A percentile compares a stretch with the other conserved stretches of the same genome.
phyloP scores from a whole-genome alignment of 192 early-diverging fungal species.

The Neocallimastix lanati region DNA sequence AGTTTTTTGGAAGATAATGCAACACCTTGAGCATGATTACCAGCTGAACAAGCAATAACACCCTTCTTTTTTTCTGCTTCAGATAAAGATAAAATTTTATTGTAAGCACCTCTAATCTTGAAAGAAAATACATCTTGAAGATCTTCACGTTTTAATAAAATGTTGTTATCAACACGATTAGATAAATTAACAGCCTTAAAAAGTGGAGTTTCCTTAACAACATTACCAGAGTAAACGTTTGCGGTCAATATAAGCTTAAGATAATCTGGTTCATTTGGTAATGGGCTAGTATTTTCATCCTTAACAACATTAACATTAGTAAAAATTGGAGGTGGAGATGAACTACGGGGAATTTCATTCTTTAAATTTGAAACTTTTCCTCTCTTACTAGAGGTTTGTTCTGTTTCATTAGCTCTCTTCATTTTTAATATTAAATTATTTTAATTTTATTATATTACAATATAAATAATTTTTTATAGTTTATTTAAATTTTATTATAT shows the following conservation, averaged over 20 bases:
- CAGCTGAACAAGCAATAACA: conserved; percentile 89
- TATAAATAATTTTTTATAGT: no score
- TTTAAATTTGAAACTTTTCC: background rate
- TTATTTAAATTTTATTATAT: no score
- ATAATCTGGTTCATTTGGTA: conserved; percentile 52
- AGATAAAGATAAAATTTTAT: conserved; percentile 68
- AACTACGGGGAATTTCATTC: background rate
- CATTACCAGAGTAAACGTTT: conserved; percentile 65
- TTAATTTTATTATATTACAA: background rate
- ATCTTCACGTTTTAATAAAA: conserved; percentile 90
- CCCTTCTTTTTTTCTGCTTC: conserved; percentile 59
- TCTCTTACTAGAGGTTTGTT: background rate
- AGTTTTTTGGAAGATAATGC: conserved; percentile 80
- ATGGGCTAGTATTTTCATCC: background rate
- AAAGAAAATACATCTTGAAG: conserved; percentile 93
- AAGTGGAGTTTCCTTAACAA: conserved; percentile 79
- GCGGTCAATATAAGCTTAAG: conserved; percentile 82
- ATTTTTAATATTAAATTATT: no score
- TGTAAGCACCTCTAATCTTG: conserved; percentile 95
- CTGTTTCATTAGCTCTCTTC: background rate
- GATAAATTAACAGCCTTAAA: conserved; percentile 68
- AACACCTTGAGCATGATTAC: conserved; percentile 94
- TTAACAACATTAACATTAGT: background rate
- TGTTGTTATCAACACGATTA: conserved; percentile 33
- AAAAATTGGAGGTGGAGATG: background rate